Evolutionary conservation across 2,329 filamentous ascomycete species (phyloP), one percentile per base, ranked within the genome.

Genomic region (Cladophialophora psammophila): DNA sequence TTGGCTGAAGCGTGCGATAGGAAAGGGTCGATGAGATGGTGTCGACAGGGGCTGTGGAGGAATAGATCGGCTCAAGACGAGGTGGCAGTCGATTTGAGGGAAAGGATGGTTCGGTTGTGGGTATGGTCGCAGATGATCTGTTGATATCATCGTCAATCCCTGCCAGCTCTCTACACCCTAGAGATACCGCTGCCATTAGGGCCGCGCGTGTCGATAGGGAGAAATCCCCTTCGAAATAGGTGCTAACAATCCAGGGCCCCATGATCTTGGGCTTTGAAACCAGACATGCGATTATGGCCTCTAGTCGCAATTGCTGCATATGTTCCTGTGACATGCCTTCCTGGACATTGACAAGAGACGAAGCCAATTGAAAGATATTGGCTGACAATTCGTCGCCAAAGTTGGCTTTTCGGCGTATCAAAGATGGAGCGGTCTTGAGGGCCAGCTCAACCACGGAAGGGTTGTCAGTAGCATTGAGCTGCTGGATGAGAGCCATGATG

Each of bases 141-240:
- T 13, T 80, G 74, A 38, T 72, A 18, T 85, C 81, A 58, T 83
- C 79, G 18, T 91, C 88, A 71, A 91, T 88, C 0, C 95, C 94
- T 1, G 93, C 92, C 9, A 99, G 79, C 78, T 98, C 94, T 66
- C 94, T 87, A 1, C 92, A 92, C 35, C 91, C 88, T 0, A 99
- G 81, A 0, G 94, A 94, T 3, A 99, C 81, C 0, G 92, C 89
- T 20, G 92, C 90, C 60, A 99, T 88, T 42, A 98, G 85, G 0
- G 91, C 88, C 7, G 91, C 91, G 45, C 95, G 87, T 76, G 98
- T 94, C 0, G 90, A 87, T 42, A 98, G 82, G 0, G 94, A 97
- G 78, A 95, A 94, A 76, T 99, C 95, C 15, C 94, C 94, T 50
- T 93, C 90, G 76, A 97, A 98, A 76, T 95, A 96, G 0, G 91